These are phyloP conservation scores for Stemphylium vesicarium DNA, from an alignment of 2,329 filamentous ascomycete species.

Conservation along the genomic window DNA sequence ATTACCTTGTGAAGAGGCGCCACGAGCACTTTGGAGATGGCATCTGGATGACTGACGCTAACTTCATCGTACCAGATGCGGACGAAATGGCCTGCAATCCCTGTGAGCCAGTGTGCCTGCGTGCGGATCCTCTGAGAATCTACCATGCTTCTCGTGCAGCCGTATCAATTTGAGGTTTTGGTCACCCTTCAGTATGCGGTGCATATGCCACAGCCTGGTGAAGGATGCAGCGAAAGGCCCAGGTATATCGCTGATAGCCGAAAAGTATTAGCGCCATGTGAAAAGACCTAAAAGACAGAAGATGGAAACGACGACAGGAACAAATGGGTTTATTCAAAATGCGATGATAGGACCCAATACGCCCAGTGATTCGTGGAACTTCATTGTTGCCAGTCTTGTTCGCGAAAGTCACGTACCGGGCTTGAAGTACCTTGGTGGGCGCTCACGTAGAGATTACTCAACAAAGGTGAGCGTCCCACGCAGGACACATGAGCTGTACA, in stretches of 20 bases:
- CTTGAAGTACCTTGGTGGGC: too few species aligned
- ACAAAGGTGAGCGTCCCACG: too few species aligned
- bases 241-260: slow-evolving; percentile 50
- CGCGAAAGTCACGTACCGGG: too few species aligned
- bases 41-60: slow-evolving; percentile 53
- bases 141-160: slow-evolving; percentile 49
- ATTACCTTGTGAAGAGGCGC: slow-evolving; percentile 42
- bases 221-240: slow-evolving; percentile 53
- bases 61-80: slow-evolving; percentile 55
- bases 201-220: slow-evolving; percentile 47
- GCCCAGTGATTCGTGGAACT: too few species aligned
- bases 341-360: too few species aligned
- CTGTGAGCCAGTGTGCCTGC: slow-evolving; percentile 27
- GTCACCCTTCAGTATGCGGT: slow-evolving; percentile 49
- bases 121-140: neutral
- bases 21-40: slow-evolving; percentile 47
- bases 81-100: slow-evolving; percentile 41
- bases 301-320: too few species aligned
- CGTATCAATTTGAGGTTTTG: slow-evolving; percentile 44
- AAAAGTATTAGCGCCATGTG: slow-evolving; percentile 54
- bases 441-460: too few species aligned
- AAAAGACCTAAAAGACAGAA: too few species aligned
- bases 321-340: too few species aligned
- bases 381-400: too few species aligned
- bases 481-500: too few species aligned